Evolutionary conservation across 2,329 filamentous ascomycete species (phyloP), one percentile per base, ranked within the genome.

Genomic region (Neocucurbitaria cava): DNA sequence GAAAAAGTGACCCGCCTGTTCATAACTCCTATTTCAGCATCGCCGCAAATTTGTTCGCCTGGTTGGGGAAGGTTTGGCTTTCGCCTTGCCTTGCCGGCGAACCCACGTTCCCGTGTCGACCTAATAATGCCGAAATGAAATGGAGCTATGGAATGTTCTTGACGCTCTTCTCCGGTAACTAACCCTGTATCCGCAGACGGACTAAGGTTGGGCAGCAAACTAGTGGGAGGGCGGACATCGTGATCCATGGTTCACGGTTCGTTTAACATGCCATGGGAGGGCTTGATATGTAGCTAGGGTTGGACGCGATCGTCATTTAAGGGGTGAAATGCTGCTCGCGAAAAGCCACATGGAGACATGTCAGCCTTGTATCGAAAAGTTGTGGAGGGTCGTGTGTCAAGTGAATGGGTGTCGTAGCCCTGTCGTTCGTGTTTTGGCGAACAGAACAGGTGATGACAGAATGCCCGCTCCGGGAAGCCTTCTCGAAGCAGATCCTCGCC

Each of bases 401-500:
- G 46, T 58, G 52, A 53, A 52, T 38, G 48, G 53, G 44, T 58
- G 54, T 61, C 57, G 57, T 55, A 51, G 45, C 28, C 35, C 58
- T n/a, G 31, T 59, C n/a, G n/a, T 58, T 56, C 53, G 46, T 44
- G 46, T 55, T 65, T n/a, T 65, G 64, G 61, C 61, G 61, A 63
- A 45, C 46, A 60, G 57, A 65, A 65, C 59, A 60, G 54, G 59
- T 61, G 60, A 54, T 56, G 55, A 49, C 40, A 46, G 30, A 30
- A 18, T 13, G 52, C 35, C 58, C 53, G 49, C 53, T 54, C 58
- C 57, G 58, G 56, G 59, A 59, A 55, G 52, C 54, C 56, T 66
- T 64, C 64, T 66, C 60, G 62, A 68, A 68, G 55, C 39, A 53
- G 50, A 65, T 65, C 59, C 50, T 53, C 56, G 57, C 52, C 43